A percentile compares a stretch with the other conserved stretches of the same genome.
These are phyloP conservation scores for Trichopus zeylanicus DNA, from an alignment of 116 monocot species.

Conservation along the genomic window DNA sequence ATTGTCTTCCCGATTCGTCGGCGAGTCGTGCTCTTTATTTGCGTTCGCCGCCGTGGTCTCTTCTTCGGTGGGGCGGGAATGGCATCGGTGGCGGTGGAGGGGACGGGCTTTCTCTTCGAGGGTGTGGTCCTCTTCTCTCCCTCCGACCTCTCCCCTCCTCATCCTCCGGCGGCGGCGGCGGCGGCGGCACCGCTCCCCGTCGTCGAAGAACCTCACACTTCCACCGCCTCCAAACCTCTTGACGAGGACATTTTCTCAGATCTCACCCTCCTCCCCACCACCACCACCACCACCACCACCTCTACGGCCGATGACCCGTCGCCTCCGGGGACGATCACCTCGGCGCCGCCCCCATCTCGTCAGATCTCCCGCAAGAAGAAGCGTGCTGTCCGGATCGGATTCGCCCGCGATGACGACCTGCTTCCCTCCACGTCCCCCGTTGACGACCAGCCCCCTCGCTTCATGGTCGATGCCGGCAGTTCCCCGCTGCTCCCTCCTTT, in stretches of 20 bases:
- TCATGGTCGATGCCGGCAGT: too few relatives aligned
- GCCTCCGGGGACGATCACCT: neutral
- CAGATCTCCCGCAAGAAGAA: slow-evolving; percentile 87
- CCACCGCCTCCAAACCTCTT: slow-evolving; percentile 25
- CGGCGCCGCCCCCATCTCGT: slow-evolving; percentile 14
- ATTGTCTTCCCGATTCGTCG: too few relatives aligned
- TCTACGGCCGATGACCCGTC: neutral
- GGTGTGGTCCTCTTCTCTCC: slow-evolving; percentile 71
- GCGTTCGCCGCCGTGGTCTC: too few relatives aligned
- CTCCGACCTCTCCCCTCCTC: slow-evolving; percentile 26
- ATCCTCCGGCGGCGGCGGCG: neutral
- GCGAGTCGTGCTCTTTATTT: too few relatives aligned
- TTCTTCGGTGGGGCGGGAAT: too few relatives aligned
- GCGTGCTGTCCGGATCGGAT: slow-evolving; percentile 66
- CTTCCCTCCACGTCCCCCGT: neutral
- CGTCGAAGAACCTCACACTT: too few relatives aligned
- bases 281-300: neutral
- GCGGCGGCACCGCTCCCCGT: neutral
- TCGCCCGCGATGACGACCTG: slow-evolving; percentile 51
- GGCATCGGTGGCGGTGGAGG: slow-evolving; percentile 2
- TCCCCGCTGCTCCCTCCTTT: too few relatives aligned
- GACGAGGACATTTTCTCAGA: slow-evolving; percentile 88
- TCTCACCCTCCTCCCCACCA: slow-evolving; percentile 42
- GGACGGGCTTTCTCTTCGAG: slow-evolving; percentile 67
- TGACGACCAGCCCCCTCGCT: too few relatives aligned